Conservation (phyloP, 441 rosid species). For the Jatropha podagrica region DNA sequence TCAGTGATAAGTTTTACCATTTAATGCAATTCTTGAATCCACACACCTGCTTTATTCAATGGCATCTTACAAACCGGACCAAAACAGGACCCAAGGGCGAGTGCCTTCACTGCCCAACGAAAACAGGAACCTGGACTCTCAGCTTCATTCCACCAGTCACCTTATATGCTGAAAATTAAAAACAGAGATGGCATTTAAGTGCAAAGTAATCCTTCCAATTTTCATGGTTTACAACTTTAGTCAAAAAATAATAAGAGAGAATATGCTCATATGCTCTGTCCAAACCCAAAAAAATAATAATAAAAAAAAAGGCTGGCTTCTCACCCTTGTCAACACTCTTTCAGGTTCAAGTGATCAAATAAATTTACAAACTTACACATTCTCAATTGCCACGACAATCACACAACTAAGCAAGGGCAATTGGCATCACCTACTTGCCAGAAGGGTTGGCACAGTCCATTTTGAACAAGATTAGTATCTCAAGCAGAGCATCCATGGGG, state of each 20-base stretch:
- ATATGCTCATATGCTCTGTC: neutral
- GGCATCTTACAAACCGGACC: conserved; percentile 5
- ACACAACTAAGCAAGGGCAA: neutral
- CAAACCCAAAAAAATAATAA: neutral
- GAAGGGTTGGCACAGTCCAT: neutral
- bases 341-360: neutral
- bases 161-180: conserved; percentile 30
- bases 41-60: conserved; percentile 29
- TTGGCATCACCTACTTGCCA: neutral
- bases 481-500: neutral
- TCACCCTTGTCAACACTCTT: neutral
- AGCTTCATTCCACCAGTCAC: conserved; percentile 35
- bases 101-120: conserved; percentile 6
- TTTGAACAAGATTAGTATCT: neutral
- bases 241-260: neutral
- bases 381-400: neutral
- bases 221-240: neutral
- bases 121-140: conserved; percentile 28
- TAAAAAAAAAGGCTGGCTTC: too few relatives aligned
- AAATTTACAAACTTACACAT: neutral
- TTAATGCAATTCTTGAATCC: conserved; percentile 12
- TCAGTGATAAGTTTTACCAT: conserved; percentile 14
- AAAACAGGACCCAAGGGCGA: conserved; percentile 7
- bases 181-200: neutral
- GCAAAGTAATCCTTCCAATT: neutral